Conservation (phyloP, 106 monocot species). For the Dendrobium nobile region DNA sequence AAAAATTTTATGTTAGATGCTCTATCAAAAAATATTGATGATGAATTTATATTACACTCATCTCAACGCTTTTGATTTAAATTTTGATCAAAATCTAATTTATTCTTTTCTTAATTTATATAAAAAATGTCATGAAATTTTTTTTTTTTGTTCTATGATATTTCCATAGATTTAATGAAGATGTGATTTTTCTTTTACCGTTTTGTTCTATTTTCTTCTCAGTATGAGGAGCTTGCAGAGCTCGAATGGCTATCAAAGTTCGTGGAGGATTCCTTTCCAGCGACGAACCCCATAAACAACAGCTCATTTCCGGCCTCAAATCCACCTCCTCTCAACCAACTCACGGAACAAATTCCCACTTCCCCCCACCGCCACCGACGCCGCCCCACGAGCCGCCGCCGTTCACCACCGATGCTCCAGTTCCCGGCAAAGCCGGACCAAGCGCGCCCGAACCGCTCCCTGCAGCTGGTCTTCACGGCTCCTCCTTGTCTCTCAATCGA, state of each 20-base stretch:
- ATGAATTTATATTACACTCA: too few relatives aligned
- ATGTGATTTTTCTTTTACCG: too few relatives aligned
- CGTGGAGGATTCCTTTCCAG: conserved; percentile 55
- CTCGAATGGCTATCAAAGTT: conserved; percentile 73
- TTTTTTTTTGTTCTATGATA: too few relatives aligned
- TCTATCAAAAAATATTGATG: too few relatives aligned
- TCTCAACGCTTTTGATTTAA: too few relatives aligned
- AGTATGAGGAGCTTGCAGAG: conserved; percentile 55
- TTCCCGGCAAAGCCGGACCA: conserved; percentile 70
- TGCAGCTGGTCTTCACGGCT: conserved; percentile 54
- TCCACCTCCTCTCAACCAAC: conserved; percentile 12
- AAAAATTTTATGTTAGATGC: too few relatives aligned
- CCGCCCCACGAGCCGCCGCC: neutral
- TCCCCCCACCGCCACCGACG: neutral
- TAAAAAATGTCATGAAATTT: too few relatives aligned
- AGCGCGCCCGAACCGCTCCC: conserved; percentile 54
- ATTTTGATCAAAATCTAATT: too few relatives aligned
- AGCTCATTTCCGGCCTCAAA: conserved; percentile 38
- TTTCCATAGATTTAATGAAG: too few relatives aligned
- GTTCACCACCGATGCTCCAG: conserved; percentile 18
- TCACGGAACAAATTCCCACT: neutral
- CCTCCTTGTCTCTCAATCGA: conserved; percentile 25
- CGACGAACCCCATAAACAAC: conserved; percentile 40
- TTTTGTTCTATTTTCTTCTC: neutral
- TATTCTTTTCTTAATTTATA: too few relatives aligned